phyloP scores from a whole-genome alignment of 495 filamentous ascomycete genomes.

The Halenospora varia region DNA sequence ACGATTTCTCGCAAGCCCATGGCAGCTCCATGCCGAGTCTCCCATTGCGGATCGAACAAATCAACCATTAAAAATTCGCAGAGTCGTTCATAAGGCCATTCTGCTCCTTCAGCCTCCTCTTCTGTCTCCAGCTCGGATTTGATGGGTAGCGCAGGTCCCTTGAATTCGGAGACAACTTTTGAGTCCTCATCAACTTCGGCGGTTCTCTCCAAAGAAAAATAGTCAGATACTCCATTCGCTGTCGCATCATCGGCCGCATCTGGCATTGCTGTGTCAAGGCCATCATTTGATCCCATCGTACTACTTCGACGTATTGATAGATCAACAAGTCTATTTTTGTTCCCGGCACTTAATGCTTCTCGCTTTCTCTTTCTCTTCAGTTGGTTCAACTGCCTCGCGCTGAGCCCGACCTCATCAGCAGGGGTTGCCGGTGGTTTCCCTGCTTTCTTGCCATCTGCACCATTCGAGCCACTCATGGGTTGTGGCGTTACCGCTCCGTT shows the following conservation, averaged over 20 bases:
- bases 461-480: constrained; percentile 30
- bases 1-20: constrained; percentile 93
- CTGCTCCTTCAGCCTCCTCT: constrained; percentile 69
- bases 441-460: neutral
- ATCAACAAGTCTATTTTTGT: constrained; percentile 88
- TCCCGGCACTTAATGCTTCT: constrained; percentile 74
- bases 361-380: constrained; percentile 87
- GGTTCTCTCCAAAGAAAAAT: constrained; percentile 78
- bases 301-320: constrained; percentile 67
- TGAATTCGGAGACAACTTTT: constrained; percentile 94
- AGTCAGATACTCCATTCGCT: constrained; percentile 56
- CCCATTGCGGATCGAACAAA: constrained; percentile 91
- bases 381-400: constrained; percentile 88
- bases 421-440: constrained; percentile 6
- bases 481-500: constrained; percentile 22
- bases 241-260: constrained; percentile 55
- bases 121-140: constrained; percentile 65
- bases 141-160: constrained; percentile 62
- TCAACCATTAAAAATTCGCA: constrained; percentile 92
- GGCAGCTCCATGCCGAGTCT: constrained; percentile 93
- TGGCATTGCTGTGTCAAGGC: constrained; percentile 49
- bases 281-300: constrained; percentile 54
- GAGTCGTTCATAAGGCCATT: constrained; percentile 91
- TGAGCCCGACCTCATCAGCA: constrained; percentile 52
- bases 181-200: constrained; percentile 75